Evolutionary conservation across 306 rosid genomes (phyloP), one percentile per base, ranked within the genome.

Genomic region (cucumber (Cucumis sativus)): DNA sequence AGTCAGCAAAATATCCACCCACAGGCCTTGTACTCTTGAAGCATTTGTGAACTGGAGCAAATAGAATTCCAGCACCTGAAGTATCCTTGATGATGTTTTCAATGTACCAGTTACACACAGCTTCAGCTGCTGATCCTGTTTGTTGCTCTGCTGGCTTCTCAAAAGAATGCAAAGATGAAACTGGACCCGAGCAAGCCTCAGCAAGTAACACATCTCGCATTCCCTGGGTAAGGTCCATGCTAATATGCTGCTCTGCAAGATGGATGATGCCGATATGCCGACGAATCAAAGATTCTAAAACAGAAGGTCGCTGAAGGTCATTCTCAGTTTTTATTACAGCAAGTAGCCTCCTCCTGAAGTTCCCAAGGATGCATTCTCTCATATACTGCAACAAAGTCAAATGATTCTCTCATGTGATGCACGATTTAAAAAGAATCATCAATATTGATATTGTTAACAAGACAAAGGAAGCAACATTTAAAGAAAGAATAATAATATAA

Each of bases 291-390:
- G 92, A 90, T 78, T 92, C 99, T 76, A 95, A 82, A 79, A 95
- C 85, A 68, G 99, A 89, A 73, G 99, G 99, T 6, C 99, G 92
- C 80, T 95, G 97, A 82, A 95, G 95, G 88, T 95, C 99, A 75
- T 88, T 90, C 83, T 95, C 99, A 79, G 91, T 95, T 86, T 92
- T 95, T 80, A 95, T 82, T 41, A 87, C 93, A n/a, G 97, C 89
- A 78, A 95, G 97, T 84, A 92, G 77, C 88, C 99, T 92, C 87
- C 99, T 89, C 89, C 97, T 90, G 87, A 95, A 91, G 91, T 95
- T 95, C 77, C 93, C 97, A 79, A 95, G 91, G 86, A 95, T 89
- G 92, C 99, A 92, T 82, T 95, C 99, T 87, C 99, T 92, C 99
- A 95, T 95, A 87, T 90, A 95, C 99, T 95, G 99, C 91, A 82